These are phyloP conservation scores for Closterium sp. DNA, from an alignment of 139 green algal species.

Conservation along the genomic window DNA sequence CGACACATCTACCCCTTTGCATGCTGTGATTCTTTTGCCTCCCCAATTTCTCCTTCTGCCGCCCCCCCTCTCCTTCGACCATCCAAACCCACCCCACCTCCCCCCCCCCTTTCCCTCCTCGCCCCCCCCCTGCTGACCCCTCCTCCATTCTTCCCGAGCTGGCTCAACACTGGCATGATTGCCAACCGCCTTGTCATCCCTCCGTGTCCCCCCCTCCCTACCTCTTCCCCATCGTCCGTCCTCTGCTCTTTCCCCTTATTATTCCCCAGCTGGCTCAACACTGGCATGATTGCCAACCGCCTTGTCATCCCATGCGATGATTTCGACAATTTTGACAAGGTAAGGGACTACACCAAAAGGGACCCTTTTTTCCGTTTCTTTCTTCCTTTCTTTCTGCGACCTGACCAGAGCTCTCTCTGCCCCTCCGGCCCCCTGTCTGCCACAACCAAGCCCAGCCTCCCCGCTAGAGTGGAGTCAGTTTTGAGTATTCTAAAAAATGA, in stretches of 20 bases:
- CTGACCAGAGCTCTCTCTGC: too few species aligned
- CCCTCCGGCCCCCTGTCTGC: too few species aligned
- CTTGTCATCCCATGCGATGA: conserved; percentile 13
- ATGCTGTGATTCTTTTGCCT: neutral
- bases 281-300: conserved; percentile 24
- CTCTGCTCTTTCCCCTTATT: neutral
- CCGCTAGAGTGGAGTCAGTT: too few species aligned
- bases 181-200: conserved; percentile 13
- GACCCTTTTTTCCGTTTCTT: too few species aligned
- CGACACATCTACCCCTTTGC: neutral
- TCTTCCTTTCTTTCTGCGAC: too few species aligned
- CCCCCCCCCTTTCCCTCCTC: too few species aligned
- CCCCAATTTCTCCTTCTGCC: too few species aligned
- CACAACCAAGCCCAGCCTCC: too few species aligned
- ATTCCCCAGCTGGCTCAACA: conserved; percentile 48
- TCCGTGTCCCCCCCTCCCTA: neutral
- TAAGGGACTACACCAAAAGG: too few species aligned
- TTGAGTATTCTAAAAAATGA: too few species aligned
- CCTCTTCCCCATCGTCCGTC: neutral
- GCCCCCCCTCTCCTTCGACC: too few species aligned
- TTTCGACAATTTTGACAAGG: conserved; percentile 46
- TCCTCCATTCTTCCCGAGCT: conserved; percentile 4
- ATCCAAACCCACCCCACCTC: too few species aligned
- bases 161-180: conserved; percentile 46
- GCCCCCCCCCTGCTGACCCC: neutral